phyloP scores from a whole-genome alignment of 805 yeast species.

The Hanseniaspora osmophila region DNA sequence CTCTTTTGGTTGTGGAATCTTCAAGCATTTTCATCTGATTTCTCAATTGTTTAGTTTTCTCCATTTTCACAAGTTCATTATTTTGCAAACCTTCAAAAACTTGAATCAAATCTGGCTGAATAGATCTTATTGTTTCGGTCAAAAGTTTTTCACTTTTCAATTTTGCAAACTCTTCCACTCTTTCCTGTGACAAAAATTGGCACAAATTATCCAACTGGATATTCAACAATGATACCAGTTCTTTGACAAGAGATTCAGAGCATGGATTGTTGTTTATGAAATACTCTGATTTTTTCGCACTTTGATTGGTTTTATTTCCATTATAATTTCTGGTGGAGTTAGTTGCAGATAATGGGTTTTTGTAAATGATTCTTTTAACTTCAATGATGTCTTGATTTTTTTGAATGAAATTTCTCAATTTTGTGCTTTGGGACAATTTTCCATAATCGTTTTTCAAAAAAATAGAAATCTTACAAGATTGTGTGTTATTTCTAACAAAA shows the following conservation, averaged over 20 bases:
- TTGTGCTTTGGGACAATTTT: conserved; percentile 2
- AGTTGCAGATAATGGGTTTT: conserved; percentile 6
- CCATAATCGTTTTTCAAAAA: conserved; percentile 27
- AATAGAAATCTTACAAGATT: conserved; percentile 33
- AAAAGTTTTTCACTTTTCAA: conserved; percentile 62
- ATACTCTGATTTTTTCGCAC: conserved; percentile 36
- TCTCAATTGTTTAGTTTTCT: conserved; percentile 25
- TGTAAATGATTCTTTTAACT: conserved; percentile 21
- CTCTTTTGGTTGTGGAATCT: not conserved
- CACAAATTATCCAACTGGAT: conserved; percentile 86
- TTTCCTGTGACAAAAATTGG: conserved; percentile 88
- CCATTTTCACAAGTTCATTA: conserved; percentile 31
- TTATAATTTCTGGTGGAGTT: conserved; percentile 2
- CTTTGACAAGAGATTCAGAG: conserved; percentile 33
- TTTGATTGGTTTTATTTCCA: conserved; percentile 18
- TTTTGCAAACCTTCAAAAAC: conserved; percentile 44
- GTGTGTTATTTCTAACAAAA: conserved; percentile 59
- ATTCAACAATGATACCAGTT: conserved; percentile 34
- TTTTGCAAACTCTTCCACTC: conserved; percentile 84
- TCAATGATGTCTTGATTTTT: conserved; percentile 22
- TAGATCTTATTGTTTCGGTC: conserved; percentile 66
- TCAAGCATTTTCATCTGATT: conserved; percentile 20
- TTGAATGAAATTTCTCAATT: not conserved
- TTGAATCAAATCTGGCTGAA: conserved; percentile 44
- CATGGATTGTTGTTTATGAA: conserved; percentile 27